Base-by-base conservation (phyloP, 768 basidiomycete species). In the Piloderma croceum region DNA sequence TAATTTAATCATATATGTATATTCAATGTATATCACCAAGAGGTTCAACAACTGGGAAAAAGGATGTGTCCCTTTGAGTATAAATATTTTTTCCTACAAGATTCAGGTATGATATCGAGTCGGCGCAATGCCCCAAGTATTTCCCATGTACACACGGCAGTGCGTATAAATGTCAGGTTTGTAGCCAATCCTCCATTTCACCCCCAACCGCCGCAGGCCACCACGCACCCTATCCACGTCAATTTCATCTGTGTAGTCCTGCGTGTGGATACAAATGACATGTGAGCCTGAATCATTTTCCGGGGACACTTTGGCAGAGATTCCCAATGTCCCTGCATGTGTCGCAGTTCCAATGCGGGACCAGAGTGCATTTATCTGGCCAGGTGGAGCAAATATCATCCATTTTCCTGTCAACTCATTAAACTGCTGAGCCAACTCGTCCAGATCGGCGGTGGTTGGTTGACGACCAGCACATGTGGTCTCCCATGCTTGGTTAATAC, bases 151-250 rank as follows among this genome's bases (percentile, higher is more conserved):
- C 11, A 67, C 67, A 5, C 59, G 62, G 23, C 67, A 48, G 47
- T 63, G 50, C 4, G 65, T 65, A 47, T 67, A 67, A 20, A 61
- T 60, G 24, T 67, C 67, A 17, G 64, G 54, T 47, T 69, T 69
- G 57, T 66, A 67, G 3, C 62, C 62, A 38, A 66, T 64, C 45
- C 57, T 63, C 60, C 61, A 59, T 21, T 49, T 54, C 4, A 64
- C 57, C 24, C 68, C 67, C 21, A 57, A 46, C 22, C 33, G 43
- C 34, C 55, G 60, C 43, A 68, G 44, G n/a, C 51, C 60, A 29
- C 62, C 53, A 47, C 68, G 52, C 35, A 70, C 39, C 34, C 43
- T 45, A 7, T 42, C 46, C 3, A 68, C 63, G 34, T 65, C 62
- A 6, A 44, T 49, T 17, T 31, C 29, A 37, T 54, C 45, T 15